Percentiles rank a stretch among this genome's conserved stretches.
Evolutionary conservation across 1,284 basidiomycete species (phyloP).

Genomic region (Heimioporus retisporus): DNA sequence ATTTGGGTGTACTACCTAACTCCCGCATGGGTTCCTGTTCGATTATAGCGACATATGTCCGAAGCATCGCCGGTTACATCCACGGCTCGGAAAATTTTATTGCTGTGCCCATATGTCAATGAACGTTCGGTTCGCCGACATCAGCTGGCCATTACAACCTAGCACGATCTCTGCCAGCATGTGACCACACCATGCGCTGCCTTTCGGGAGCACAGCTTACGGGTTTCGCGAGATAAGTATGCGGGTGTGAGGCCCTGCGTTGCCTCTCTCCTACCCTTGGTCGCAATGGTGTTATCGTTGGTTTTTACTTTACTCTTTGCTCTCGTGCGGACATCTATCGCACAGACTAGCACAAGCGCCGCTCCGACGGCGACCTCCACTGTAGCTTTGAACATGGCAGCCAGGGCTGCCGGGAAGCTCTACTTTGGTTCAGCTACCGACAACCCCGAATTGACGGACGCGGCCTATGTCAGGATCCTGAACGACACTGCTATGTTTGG

Average conservation of each 20-base stretch:
- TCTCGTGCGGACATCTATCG: conserved; percentile 5
- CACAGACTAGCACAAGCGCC: neutral
- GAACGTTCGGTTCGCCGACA: neutral
- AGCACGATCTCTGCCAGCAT: neutral
- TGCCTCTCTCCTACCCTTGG: neutral
- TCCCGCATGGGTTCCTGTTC: neutral
- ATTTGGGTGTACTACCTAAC: neutral
- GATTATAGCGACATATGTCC: neutral
- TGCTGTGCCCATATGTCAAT: neutral
- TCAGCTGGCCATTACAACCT: neutral
- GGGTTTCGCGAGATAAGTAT: neutral
- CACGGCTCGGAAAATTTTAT: neutral
- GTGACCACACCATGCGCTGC: neutral
- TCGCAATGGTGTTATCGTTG: conserved; percentile 10
- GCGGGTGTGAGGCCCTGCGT: neutral
- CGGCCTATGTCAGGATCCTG: conserved; percentile 47
- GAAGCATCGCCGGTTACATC: neutral
- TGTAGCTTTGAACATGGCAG: conserved; percentile 48
- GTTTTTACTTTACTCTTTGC: conserved; percentile 16
- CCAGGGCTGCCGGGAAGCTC: conserved; percentile 59
- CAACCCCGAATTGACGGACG: conserved; percentile 61
- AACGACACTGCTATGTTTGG: conserved; percentile 23
- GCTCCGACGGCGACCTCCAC: conserved; percentile 21
- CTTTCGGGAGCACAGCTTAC: no score
- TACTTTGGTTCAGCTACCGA: conserved; percentile 74